Evolutionary conservation across 768 basidiomycete genomes (phyloP), one percentile per base, ranked within the genome.

Genomic region (Leccinum boreale): DNA sequence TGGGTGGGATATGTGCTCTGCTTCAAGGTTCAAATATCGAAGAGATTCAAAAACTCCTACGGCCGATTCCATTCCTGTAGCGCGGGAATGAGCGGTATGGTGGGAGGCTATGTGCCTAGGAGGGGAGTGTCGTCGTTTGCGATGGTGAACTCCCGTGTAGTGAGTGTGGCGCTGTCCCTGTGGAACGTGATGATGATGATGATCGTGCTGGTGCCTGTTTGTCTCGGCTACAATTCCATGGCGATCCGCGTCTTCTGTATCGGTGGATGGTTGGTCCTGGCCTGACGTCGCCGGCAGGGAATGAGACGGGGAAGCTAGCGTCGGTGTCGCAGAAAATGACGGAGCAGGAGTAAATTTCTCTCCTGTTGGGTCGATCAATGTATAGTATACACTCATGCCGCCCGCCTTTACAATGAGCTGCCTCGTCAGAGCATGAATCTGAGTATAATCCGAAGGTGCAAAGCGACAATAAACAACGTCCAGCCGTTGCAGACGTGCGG

Each of bases 41-140:
- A 89, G 84, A 3, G 81, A 82, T 73, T 90, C 89, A 58, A 90
- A 90, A 14, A 88, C 83, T 2, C 87, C 89, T 1, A 90, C 89
- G 0, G 80, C 80, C 28, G 78, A 73, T 64, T 44, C 42, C 21
- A 61, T 62, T 60, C 70, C 75, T 29, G 66, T 57, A 10, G 61
- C 56, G 29, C 64, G 73, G 31, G 60, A 66, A 33, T 77, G 75
- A 52, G 72, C 64, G 4, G 68, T 50, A 55, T 69, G 66, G 54
- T 68, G 62, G 31, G 70, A 46, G 28, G 53, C 21, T 23, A 52
- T 56, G 47, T 58, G 64, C 28, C 51, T 52, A 24, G 62, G 61
- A 15, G 55, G 52, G 62, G 62, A 24, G 4, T 31, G 8, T 33
- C 47, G 52, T 36, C 55, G 58, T 51, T 56, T 57, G 31, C 46